Evolutionary conservation across 345 rosid genomes (phyloP), one percentile per base, ranked within the genome.

Genomic region (Moricandia arvensis): DNA sequence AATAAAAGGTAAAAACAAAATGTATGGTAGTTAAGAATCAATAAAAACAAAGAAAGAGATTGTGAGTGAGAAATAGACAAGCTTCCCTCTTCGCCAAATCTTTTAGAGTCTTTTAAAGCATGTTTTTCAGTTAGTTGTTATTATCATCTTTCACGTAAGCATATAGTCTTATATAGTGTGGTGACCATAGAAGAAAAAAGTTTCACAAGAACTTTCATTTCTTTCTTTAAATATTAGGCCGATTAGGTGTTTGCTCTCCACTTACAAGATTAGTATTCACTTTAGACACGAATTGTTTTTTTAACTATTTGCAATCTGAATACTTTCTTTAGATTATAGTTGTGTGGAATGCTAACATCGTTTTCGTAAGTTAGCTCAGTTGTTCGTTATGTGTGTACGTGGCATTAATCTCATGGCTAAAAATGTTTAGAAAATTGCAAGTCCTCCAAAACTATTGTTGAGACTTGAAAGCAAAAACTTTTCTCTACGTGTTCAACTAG

Each of bases 81-180:
- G 72, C 33, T 71, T 70, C 75, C 58, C 71, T 70, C 71, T 55
- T 63, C 21, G 35, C 80, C 80, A 71, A 77, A 77, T 77, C 72
- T 71, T 70, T 16, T 10, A 27, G 12, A 49, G 69, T 58, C 60
- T 55, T 55, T 59, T 67, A 67, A n/a, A 7, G 59, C 65, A 77
- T 64, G 30, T 77, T 77, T 71, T 77, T 69, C 38, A 77, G 76
- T 77, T 71, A 71, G 66, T 71, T 71, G 80, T 77, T 77, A 26
- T 70, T 51, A 57, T 77, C 80, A 77, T 63, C 54, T 7, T 71
- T 71, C 75, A 24, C 65, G 66, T 60, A 63, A 76, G 70, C n/a
- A 58, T 61, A 63, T 60, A 2, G 31, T 26, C 60, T 11, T n/a
- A 9, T 21, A 51, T 24, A 7, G 30, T 57, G 15, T 70, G 63